These are phyloP conservation scores for Neoboletus subvelutipes DNA, from an alignment of 768 basidiomycete genomes.

Conservation along the genomic window DNA sequence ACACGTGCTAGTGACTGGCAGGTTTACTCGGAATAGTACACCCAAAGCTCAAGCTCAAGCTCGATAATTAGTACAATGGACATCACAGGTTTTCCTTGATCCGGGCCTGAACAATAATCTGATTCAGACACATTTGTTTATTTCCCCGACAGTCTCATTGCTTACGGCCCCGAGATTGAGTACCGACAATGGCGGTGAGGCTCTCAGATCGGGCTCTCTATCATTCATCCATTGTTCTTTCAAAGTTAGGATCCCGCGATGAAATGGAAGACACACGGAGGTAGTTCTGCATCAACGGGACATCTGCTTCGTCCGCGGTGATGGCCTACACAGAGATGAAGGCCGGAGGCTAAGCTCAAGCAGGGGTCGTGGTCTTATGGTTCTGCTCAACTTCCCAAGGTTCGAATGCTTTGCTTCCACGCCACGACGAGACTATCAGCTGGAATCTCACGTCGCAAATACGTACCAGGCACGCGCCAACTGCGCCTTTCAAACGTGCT, in stretches of 20 bases:
- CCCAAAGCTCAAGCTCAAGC: background rate
- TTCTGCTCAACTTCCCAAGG: background rate
- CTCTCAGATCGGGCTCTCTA: constrained; percentile 1
- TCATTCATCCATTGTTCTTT: constrained; percentile 7
- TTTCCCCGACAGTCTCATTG: background rate
- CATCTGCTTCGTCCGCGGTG: constrained; percentile 22
- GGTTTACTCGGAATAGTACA: background rate
- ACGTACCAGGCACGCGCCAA: background rate
- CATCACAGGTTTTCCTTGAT: background rate
- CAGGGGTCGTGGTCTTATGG: background rate
- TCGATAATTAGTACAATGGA: background rate
- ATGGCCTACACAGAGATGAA: constrained; percentile 2
- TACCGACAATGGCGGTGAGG: constrained; percentile 1
- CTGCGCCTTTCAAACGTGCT: background rate
- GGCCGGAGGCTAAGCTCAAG: background rate
- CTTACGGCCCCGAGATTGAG: constrained; percentile 2
- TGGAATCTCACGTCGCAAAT: background rate
- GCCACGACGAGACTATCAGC: constrained; percentile 1
- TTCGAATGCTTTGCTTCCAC: constrained; percentile 1
- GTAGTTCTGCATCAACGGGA: background rate
- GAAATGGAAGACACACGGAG: constrained; percentile 17
- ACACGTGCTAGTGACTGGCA: background rate
- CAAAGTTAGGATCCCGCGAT: constrained; percentile 12
- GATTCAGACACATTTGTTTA: background rate
- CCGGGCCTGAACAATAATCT: background rate